Base-by-base conservation (phyloP, 352 stramenopile genomes). In the Aphanomyces euteiches region DNA sequence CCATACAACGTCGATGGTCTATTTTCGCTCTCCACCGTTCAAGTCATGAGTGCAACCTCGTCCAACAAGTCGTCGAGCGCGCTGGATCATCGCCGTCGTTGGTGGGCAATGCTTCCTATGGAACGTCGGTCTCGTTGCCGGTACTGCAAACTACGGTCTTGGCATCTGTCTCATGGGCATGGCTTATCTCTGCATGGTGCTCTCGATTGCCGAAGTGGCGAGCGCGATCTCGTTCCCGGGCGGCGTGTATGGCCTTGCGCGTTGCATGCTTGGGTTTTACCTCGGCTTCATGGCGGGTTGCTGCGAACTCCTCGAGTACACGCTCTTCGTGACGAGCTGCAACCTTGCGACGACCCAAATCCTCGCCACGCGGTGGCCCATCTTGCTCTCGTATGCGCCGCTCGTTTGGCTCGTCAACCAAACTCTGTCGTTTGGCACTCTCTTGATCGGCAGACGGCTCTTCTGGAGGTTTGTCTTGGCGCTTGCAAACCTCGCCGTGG, bases 181-280 rank as follows among this genome's bases (percentile, higher is more conserved):
- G 5, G 79, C 75, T 12, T 87, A 87, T 38, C 70, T 84, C 19
- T 65, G 67, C 19, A 50, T 87, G 0, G 80, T 74, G 43, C 79
- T 68, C 65, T 86, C 76, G 56, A 79, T 74, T 10, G 76, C 75
- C 7, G 79, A 86, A 66, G 75, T 87, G 61, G 79, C 72, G 1
- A 77, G 72, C 37, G 69, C 68, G 37, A 45, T 79, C 4, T 72
- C 75, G 13, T 58, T 58, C 50, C 28, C 50, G 5, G 75, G 75
- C 28, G 75, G 75, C 17, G 66, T 68, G 66, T 79, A 77, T 58
- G 68, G 73, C 13, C 28, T 75, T 1, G 63, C 69, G 13, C 56
- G 73, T 12, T 77, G 73, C 34, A 77, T 69, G 28, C 56, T 77
- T 5, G 73, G 73, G 8, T 77, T 77, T 37, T 72, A 66, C 48